These are phyloP conservation scores for Lithohypha guttulata DNA, from an alignment of 2,329 filamentous ascomycete genomes.

Conservation along the genomic window DNA sequence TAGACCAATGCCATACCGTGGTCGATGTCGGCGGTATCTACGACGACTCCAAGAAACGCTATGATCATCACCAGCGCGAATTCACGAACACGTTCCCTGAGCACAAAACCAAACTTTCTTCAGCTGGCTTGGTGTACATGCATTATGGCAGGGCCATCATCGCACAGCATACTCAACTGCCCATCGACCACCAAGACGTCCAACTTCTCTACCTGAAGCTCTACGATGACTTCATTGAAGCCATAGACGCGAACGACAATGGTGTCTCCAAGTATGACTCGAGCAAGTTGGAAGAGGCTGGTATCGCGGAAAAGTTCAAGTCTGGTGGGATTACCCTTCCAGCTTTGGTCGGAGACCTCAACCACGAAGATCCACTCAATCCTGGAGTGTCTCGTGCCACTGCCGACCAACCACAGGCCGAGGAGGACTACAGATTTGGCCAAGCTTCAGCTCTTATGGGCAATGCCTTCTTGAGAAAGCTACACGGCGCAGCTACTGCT, in stretches of 20 bases:
- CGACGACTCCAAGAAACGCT: slow-evolving; percentile 63
- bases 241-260: slow-evolving; percentile 95
- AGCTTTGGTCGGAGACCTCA: slow-evolving; percentile 69
- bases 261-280: slow-evolving; percentile 77
- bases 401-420: slow-evolving; percentile 51
- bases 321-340: slow-evolving; percentile 75
- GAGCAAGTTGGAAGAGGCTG: slow-evolving; percentile 54
- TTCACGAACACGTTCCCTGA: slow-evolving; percentile 79
- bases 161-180: slow-evolving; percentile 50
- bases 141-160: slow-evolving; percentile 87
- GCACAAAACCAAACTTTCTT: slow-evolving; percentile 78
- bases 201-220: slow-evolving; percentile 73
- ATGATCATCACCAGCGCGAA: slow-evolving; percentile 93
- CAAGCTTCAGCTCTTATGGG: slow-evolving; percentile 74
- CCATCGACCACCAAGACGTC: slow-evolving; percentile 55
- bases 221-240: slow-evolving; percentile 88
- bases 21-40: slow-evolving; percentile 98
- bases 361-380: slow-evolving; percentile 48
- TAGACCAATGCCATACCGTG: slow-evolving; percentile 81
- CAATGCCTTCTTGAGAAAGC: slow-evolving; percentile 71
- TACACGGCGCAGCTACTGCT: slow-evolving; percentile 61
- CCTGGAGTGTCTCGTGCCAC: slow-evolving; percentile 36
- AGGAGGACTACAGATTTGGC: slow-evolving; percentile 72
- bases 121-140: slow-evolving; percentile 87
- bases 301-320: slow-evolving; percentile 71